Conservation (phyloP, 768 basidiomycete genomes). For the Daedaleopsis sinensis region DNA sequence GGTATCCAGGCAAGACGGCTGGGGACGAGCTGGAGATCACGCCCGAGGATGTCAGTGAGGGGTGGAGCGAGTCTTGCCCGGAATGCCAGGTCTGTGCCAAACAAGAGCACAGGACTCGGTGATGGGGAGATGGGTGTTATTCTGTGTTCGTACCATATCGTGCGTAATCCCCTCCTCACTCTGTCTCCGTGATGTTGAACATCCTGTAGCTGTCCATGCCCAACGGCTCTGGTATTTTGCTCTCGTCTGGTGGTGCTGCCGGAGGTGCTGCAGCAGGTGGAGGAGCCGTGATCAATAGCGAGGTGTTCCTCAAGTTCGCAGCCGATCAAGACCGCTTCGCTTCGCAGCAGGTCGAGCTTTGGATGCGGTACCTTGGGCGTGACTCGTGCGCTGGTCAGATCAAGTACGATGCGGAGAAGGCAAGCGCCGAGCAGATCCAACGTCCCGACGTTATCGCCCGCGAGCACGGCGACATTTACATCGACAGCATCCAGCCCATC, state of each 20-base stretch:
- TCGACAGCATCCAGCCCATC: conserved; percentile 92
- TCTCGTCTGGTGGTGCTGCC: conserved; percentile 68
- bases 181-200: no score
- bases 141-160: no score
- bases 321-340: conserved; percentile 91
- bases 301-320: conserved; percentile 97
- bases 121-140: no score
- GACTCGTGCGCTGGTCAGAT: conserved; percentile 94
- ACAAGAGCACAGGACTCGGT: no score
- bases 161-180: no score
- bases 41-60: no score
- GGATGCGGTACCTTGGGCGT: conserved; percentile 94
- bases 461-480: conserved; percentile 93
- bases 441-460: conserved; percentile 85
- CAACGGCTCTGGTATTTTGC: conserved; percentile 85
- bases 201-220: conserved; percentile 82
- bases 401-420: conserved; percentile 86
- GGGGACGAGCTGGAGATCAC: conserved; percentile 99
- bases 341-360: conserved; percentile 90
- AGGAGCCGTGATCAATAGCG: conserved; percentile 95
- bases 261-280: conserved; percentile 63
- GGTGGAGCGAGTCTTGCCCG: no score
- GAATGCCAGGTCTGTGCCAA: no score
- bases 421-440: conserved; percentile 71
- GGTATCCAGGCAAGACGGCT: conserved; percentile 99